A percentile compares a stretch with the other conserved stretches of the same genome.
phyloP scores from a whole-genome alignment of 2,329 filamentous ascomycete genomes.

The Fusarium mexicanum region DNA sequence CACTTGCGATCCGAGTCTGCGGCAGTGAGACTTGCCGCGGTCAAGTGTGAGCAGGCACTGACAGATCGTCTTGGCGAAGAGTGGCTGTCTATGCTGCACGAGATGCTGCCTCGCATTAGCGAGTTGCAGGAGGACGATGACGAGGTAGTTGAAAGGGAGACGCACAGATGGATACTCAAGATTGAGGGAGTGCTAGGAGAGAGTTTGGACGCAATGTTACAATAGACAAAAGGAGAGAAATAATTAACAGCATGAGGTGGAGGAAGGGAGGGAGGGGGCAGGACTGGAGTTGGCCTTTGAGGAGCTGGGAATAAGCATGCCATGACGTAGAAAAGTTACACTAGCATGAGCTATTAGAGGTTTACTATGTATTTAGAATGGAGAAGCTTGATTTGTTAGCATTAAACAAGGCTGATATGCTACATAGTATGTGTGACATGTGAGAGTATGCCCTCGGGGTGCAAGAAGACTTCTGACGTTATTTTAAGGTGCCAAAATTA shows the following conservation, averaged over 20 bases:
- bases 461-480: too few relatives aligned
- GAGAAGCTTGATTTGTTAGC: slow-evolving; percentile 4
- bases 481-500: too few relatives aligned
- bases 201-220: slow-evolving; percentile 90
- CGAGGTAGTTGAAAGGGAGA: slow-evolving; percentile 89
- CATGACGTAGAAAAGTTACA: slow-evolving; percentile 22
- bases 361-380: slow-evolving; percentile 25
- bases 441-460: neutral
- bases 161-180: slow-evolving; percentile 86
- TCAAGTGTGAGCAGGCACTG: slow-evolving; percentile 82
- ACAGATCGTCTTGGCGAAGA: slow-evolving; percentile 88
- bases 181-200: slow-evolving; percentile 93
- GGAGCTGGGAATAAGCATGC: slow-evolving; percentile 19
- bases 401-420: neutral
- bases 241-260: slow-evolving; percentile 14
- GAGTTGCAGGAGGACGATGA: slow-evolving; percentile 97
- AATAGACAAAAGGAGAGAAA: slow-evolving; percentile 60
- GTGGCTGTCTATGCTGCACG: slow-evolving; percentile 88
- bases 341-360: neutral
- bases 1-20: slow-evolving; percentile 79
- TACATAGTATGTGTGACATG: neutral
- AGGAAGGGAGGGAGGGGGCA: slow-evolving; percentile 5
- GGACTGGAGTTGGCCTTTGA: slow-evolving; percentile 19
- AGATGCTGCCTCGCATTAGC: slow-evolving; percentile 96
- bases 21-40: slow-evolving; percentile 79